Conservation (phyloP, 345 rosid species). For the Camelina neglecta region DNA sequence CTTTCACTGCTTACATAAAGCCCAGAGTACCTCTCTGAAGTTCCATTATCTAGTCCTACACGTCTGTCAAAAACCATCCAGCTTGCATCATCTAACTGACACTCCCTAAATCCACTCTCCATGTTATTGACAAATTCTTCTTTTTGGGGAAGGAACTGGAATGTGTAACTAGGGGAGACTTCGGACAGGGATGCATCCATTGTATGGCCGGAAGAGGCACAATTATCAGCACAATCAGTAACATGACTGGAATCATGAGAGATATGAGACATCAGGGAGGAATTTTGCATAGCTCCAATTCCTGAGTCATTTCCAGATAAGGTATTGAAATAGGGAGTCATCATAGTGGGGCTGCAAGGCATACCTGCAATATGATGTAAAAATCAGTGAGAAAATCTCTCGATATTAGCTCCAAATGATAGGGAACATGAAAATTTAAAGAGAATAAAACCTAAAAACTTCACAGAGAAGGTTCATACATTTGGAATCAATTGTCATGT, state of each 20-base stretch:
- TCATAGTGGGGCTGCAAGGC: constrained; percentile 36
- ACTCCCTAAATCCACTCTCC: constrained; percentile 45
- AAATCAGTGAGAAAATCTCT: constrained; percentile 25
- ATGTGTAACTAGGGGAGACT: constrained; percentile 9
- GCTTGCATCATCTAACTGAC: constrained; percentile 46
- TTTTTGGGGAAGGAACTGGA: constrained; percentile 38
- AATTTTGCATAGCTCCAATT: constrained; percentile 22
- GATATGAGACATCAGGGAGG: constrained; percentile 35
- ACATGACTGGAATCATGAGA: constrained; percentile 46
- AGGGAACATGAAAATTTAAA: not conserved
- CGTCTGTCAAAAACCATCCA: constrained; percentile 36
- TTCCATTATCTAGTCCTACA: constrained; percentile 35
- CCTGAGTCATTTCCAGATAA: constrained; percentile 34
- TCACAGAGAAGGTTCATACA: constrained; percentile 42
- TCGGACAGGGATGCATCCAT: constrained; percentile 30
- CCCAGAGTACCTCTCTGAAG: constrained; percentile 40
- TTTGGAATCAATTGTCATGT: constrained; percentile 36
- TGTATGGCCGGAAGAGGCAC: constrained; percentile 32
- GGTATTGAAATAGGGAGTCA: constrained; percentile 32
- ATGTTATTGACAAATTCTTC: constrained; percentile 40
- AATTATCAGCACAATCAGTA: constrained; percentile 39
- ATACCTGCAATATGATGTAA: constrained; percentile 50
- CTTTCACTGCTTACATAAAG: constrained; percentile 44
- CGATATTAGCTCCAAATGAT: not conserved
- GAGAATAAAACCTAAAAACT: not conserved